Conservation (phyloP, 148 eudicot genomes). For the Nepenthes mirabilis region DNA sequence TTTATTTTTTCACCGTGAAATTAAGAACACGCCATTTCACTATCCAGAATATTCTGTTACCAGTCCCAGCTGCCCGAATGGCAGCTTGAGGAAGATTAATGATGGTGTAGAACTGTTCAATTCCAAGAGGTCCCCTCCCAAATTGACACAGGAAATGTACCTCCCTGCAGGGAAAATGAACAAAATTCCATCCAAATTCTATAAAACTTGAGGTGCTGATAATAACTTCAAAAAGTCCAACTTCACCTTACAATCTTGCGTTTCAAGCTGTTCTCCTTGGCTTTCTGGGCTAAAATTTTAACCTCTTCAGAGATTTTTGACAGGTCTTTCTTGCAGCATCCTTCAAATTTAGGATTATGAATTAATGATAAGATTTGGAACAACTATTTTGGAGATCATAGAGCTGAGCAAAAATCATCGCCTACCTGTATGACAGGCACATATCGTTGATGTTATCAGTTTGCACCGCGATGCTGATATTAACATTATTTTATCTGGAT, state of each 20-base stretch:
- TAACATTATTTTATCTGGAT: conserved; percentile 69
- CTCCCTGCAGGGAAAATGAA: conserved; percentile 6
- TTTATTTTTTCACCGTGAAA: not conserved
- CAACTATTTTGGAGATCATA: not conserved
- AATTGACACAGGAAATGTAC: conserved; percentile 76
- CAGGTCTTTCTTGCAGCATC: conserved; percentile 93
- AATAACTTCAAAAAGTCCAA: not conserved
- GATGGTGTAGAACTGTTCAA: conserved; percentile 94
- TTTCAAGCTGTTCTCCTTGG: conserved; percentile 78
- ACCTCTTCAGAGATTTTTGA: conserved; percentile 77
- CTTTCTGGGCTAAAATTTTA: conserved; percentile 75
- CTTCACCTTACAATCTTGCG: conserved; percentile 84
- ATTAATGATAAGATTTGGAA: not conserved
- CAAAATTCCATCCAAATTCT: not conserved
- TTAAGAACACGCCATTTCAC: not conserved
- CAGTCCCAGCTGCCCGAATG: conserved; percentile 86
- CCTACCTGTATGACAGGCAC: conserved; percentile 80
- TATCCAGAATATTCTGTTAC: conserved; percentile 19
- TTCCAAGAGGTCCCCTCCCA: conserved; percentile 91
- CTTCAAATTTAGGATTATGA: conserved; percentile 15
- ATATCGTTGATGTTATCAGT: conserved; percentile 74
- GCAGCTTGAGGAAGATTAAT: conserved; percentile 95
- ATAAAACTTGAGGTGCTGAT: not conserved
- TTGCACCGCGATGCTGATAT: conserved; percentile 93
- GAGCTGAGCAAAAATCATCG: not conserved